A percentile compares a stretch with the other conserved stretches of the same genome.
phyloP scores from a whole-genome alignment of 495 filamentous ascomycete species.

The Neurospora sp. region DNA sequence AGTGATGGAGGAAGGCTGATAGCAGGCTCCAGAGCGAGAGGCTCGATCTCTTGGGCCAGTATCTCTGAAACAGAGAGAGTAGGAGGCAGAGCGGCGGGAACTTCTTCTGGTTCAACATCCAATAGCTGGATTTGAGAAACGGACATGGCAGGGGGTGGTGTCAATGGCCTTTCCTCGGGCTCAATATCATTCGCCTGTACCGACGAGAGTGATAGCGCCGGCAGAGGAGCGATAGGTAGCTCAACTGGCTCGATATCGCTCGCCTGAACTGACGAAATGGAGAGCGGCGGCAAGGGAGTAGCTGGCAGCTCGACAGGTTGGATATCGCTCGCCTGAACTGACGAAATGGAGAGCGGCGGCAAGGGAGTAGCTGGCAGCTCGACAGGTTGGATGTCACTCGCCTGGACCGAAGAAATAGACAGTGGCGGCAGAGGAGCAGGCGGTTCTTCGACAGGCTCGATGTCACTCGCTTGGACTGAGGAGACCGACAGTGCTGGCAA shows the following conservation, averaged over 20 bases:
- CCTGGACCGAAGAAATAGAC: background rate
- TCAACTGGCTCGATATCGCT: conserved; percentile 23
- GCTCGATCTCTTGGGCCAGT: conserved; percentile 7
- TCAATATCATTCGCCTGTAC: conserved; percentile 9
- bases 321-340: background rate
- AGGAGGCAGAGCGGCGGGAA: background rate
- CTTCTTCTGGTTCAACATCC: conserved; percentile 10
- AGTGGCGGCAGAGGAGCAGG: background rate
- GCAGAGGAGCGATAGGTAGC: conserved; percentile 1
- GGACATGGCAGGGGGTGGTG: conserved; percentile 7
- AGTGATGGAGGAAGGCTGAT: conserved; percentile 14
- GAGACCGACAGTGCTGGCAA: conserved; percentile 3
- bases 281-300: background rate
- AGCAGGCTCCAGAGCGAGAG: background rate
- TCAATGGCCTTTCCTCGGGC: conserved; percentile 3
- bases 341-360: conserved; percentile 2
- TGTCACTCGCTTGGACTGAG: background rate
- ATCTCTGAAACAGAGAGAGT: background rate
- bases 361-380: background rate
- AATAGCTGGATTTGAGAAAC: conserved; percentile 13
- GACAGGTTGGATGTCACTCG: conserved; percentile 41
- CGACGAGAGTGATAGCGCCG: conserved; percentile 8
- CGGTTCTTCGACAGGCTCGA: conserved; percentile 10
- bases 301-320: background rate
- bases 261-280: conserved; percentile 12